Base-by-base conservation (phyloP, 768 basidiomycete species). In the Kwoniella sp. region DNA sequence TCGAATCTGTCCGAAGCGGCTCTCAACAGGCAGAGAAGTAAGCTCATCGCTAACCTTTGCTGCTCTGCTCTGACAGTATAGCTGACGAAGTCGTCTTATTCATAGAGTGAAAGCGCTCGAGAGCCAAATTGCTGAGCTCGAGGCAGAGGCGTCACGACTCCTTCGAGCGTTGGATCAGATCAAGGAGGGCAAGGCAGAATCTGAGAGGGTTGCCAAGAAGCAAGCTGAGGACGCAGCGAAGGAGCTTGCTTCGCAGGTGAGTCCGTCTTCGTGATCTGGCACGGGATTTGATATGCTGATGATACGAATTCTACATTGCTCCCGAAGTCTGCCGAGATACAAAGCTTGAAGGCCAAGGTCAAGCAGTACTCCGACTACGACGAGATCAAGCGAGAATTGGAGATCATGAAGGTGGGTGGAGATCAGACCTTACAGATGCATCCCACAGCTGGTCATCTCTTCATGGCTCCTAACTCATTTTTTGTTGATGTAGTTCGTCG, bases 341-440 rank as follows among this genome's bases (percentile, higher is more conserved):
- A 89, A 17, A 84, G 84, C 54, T 83, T 94, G 1, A 88, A 86
- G 76, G 81, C 83, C 34, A 88, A 87, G 69, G 82, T 98, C 38
- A 87, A 86, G 73, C 86, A 86, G 69, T 91, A 89, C 66, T 80
- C 80, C 17, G 93, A 99, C 80, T 98, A 99, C 73, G 95, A 98
- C 74, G 94, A 98, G 82, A 88, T 98, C 76, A 98, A 98, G 83
- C 89, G 96, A 28, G 96, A 99, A 79, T 85, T 99, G 29, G 93
- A 93, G 76, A 98, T 99, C 69, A 91, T 98, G 92, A 97, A 99
- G 87, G 96, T 91, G 55, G 52, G 82, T 75, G 4, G 34, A 41
- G 41, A 38, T 34, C 3, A 8, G 41, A 23, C 28, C 55, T 30
- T 22, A 45, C 54, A 22, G 12, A 45, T 22, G 22, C 20, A 26